These are phyloP conservation scores for Penicillium verhagenii DNA, from an alignment of 495 filamentous ascomycete genomes.

Conservation along the genomic window DNA sequence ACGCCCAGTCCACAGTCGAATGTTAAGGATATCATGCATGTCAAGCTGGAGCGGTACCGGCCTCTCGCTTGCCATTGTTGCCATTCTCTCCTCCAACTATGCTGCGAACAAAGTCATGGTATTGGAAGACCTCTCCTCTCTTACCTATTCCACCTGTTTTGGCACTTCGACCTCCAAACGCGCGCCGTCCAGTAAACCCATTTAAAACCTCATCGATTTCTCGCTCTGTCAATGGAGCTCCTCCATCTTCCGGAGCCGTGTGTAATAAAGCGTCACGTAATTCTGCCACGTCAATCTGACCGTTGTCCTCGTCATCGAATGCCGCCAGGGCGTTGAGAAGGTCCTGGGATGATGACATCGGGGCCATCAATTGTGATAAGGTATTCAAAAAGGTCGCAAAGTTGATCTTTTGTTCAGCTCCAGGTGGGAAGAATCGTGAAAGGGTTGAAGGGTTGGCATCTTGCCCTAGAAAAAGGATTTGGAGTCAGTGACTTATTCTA, in stretches of 20 bases:
- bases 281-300: conserved; percentile 82
- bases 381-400: conserved; percentile 81
- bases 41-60: conserved; percentile 25
- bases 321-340: conserved; percentile 85
- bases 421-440: conserved; percentile 73
- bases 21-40: neutral
- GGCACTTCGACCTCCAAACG: conserved; percentile 54
- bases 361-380: conserved; percentile 67
- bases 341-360: conserved; percentile 71
- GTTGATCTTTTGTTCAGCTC: conserved; percentile 64
- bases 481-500: neutral
- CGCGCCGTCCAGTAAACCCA: conserved; percentile 79
- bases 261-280: conserved; percentile 78
- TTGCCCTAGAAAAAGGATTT: conserved; percentile 38
- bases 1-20: conserved; percentile 12
- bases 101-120: conserved; percentile 46
- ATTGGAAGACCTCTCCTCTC: conserved; percentile 46
- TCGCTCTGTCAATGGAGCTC: conserved; percentile 61
- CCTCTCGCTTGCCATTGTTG: conserved; percentile 28
- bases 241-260: conserved; percentile 74
- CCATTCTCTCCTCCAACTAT: conserved; percentile 39
- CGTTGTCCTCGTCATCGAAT: conserved; percentile 94
- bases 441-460: conserved; percentile 59
- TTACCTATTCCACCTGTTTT: conserved; percentile 34
- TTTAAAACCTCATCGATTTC: conserved; percentile 82